Percentiles rank a stretch among this genome's conserved stretches.
Evolutionary conservation across 1,284 basidiomycete species (phyloP).

Genomic region (Anthracocystis setariae): DNA sequence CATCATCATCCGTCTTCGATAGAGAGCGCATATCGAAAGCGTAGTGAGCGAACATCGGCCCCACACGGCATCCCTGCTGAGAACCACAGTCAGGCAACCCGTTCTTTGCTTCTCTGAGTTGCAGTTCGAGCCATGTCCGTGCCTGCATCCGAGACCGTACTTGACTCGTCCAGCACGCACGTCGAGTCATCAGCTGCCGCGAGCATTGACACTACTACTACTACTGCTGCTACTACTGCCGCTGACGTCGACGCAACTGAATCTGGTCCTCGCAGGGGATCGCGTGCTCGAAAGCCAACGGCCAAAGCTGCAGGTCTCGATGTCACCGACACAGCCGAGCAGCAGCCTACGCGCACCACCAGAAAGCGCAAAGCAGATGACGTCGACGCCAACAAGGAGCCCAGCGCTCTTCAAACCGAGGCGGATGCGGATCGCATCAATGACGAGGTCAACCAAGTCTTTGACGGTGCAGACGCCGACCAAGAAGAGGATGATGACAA

Average conservation of each 20-base stretch:
- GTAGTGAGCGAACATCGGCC: not conserved
- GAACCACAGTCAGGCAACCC: not conserved
- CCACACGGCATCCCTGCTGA: constrained; percentile 3
- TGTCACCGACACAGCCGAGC: constrained; percentile 10
- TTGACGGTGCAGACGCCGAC: constrained; percentile 25
- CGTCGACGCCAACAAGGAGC: constrained; percentile 7
- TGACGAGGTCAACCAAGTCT: constrained; percentile 20
- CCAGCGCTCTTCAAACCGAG: not conserved
- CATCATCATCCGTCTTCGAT: not conserved
- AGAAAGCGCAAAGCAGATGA: constrained; percentile 35
- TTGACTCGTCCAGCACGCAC: constrained; percentile 1
- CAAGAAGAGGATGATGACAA: constrained; percentile 38
- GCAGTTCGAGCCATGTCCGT: constrained; percentile 13
- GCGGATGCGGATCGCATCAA: constrained; percentile 14
- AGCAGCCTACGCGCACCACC: constrained; percentile 6
- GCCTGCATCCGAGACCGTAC: constrained; percentile 6
- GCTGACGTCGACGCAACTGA: not conserved
- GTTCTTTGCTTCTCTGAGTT: constrained; percentile 1
- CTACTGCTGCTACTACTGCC: not conserved
- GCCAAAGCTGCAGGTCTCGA: constrained; percentile 34
- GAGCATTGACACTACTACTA: not conserved
- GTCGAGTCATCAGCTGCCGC: constrained; percentile 8
- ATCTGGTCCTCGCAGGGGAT: constrained; percentile 24
- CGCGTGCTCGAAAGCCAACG: constrained; percentile 29
- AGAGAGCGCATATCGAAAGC: not conserved